Evolutionary conservation across 2,329 filamentous ascomycete genomes (phyloP), one percentile per base, ranked within the genome.

Genomic region (Penicillium sp.): DNA sequence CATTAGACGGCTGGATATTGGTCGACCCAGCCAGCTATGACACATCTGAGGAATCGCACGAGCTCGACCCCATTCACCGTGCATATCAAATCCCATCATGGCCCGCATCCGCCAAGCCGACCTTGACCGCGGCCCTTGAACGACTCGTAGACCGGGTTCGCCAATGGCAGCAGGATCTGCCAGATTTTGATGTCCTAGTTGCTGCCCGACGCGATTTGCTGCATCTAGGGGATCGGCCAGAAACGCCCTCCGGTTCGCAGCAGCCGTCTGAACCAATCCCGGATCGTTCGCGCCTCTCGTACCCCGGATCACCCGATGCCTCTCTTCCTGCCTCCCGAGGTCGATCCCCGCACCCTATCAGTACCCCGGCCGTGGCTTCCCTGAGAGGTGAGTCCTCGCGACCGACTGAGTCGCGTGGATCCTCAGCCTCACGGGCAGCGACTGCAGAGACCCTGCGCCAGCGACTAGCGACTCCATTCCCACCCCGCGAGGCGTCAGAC

Each of bases 1-100:
- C 86, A 18, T 80, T 96, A 12, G 90, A 96, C 65, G 88, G 89
- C n/a, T 99, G 94, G 93, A 76, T 97, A 28, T 77, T 93, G 6
- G 85, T 90, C 15, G 84, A 87, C 48, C 88, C 89, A 4, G 78
- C 75, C n/a, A 79, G 77, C 53, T 88, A 85, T 64, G 74, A 76
- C 6, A 15, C 29, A 10, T 38, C 50, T 1, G 42, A 57, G 18
- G 45, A 63, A 13, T 51, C 78, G 8, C 61, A 67, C 33, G 53
- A 57, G n/a, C 45, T 69, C 13, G 62, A 67, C 6, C 53, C 63
- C 15, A 59, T 72, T 38, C 59, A 54, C 3, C 55, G 54, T 6
- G 63, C 67, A n/a, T 71, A 72, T 47, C 51, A 64, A 79, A 83
- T 73, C 67, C 43, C 73, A 69, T 58, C 76, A 72, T 55, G 76